These are phyloP conservation scores for Coniochaeta pulveracea DNA, from an alignment of 2,329 filamentous ascomycete genomes.

Conservation along the genomic window DNA sequence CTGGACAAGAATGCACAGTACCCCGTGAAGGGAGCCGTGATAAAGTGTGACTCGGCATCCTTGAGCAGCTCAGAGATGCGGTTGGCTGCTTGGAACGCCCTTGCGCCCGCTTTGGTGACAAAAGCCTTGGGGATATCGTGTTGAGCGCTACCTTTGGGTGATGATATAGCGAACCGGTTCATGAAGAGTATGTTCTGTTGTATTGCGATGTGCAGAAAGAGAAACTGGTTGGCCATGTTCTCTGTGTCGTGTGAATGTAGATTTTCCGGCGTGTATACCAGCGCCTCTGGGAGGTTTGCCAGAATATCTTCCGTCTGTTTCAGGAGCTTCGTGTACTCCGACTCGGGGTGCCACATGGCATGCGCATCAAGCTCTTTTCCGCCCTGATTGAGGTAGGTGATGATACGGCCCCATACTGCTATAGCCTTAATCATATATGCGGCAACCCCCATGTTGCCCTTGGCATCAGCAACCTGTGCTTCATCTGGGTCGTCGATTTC, in stretches of 20 bases:
- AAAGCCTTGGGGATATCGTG: slow-evolving; percentile 69
- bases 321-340: slow-evolving; percentile 60
- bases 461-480: slow-evolving; percentile 53
- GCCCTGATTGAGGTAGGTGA: slow-evolving; percentile 83
- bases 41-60: slow-evolving; percentile 66
- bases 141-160: slow-evolving; percentile 50
- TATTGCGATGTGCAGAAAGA: slow-evolving; percentile 82
- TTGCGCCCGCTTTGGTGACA: slow-evolving; percentile 60
- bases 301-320: slow-evolving; percentile 62
- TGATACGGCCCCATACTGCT: slow-evolving; percentile 79
- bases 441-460: slow-evolving; percentile 86
- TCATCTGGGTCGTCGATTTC: slow-evolving; percentile 50
- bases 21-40: slow-evolving; percentile 85
- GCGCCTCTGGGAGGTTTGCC: slow-evolving; percentile 52
- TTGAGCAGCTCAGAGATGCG: slow-evolving; percentile 76
- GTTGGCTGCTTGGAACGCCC: slow-evolving; percentile 74
- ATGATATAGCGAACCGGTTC: slow-evolving; percentile 74
- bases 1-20: slow-evolving; percentile 92
- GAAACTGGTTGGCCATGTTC: slow-evolving; percentile 78
- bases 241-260: slow-evolving; percentile 75
- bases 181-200: slow-evolving; percentile 87
- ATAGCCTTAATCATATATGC: slow-evolving; percentile 82
- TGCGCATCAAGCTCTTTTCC: slow-evolving; percentile 68
- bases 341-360: slow-evolving; percentile 75
- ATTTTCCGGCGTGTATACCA: slow-evolving; percentile 74